A percentile compares a stretch with the other conserved stretches of the same genome.
Conservation (phyloP, 2,329 filamentous ascomycete genomes). For the Trichophyton mentagrophytes region DNA sequence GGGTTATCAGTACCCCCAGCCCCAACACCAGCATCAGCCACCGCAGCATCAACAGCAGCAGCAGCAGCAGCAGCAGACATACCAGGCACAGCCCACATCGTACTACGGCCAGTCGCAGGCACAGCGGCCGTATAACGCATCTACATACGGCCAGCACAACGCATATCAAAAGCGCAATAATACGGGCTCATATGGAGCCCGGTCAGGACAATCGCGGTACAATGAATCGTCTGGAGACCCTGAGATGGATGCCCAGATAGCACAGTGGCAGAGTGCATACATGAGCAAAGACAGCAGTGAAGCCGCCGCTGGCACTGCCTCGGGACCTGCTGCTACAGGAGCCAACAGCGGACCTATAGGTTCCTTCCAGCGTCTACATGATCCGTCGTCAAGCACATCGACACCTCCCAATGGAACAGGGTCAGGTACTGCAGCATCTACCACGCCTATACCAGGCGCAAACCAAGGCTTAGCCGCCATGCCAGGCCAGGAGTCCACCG, state of each 20-base stretch:
- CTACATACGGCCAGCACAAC: slow-evolving; percentile 34
- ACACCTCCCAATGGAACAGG: slow-evolving; percentile 20
- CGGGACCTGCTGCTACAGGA: slow-evolving; percentile 26
- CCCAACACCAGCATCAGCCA: no score
- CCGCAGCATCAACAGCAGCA: slow-evolving; percentile 12
- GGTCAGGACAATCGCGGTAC: slow-evolving; percentile 10
- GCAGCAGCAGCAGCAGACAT: slow-evolving; percentile 7
- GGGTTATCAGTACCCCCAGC: slow-evolving; percentile 27
- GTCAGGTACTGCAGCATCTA: slow-evolving; percentile 24
- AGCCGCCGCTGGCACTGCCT: slow-evolving; percentile 21
- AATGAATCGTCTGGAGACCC: slow-evolving; percentile 45
- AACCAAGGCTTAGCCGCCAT: slow-evolving; percentile 29
- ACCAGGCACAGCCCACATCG: not conserved
- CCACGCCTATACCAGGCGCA: slow-evolving; percentile 25
- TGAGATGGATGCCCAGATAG: slow-evolving; percentile 81
- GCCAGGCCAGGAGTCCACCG: slow-evolving; percentile 30
- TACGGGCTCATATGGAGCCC: slow-evolving; percentile 14
- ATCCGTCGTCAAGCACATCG: slow-evolving; percentile 10
- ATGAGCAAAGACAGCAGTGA: slow-evolving; percentile 44
- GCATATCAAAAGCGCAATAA: slow-evolving; percentile 15
- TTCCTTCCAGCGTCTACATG: slow-evolving; percentile 20
- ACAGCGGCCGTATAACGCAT: slow-evolving; percentile 5
- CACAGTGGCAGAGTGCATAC: slow-evolving; percentile 90
- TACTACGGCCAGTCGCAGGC: slow-evolving; percentile 31
- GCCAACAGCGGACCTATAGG: slow-evolving; percentile 36